These are phyloP conservation scores for Tuber calosporum DNA, from an alignment of 495 filamentous ascomycete genomes.

Conservation along the genomic window DNA sequence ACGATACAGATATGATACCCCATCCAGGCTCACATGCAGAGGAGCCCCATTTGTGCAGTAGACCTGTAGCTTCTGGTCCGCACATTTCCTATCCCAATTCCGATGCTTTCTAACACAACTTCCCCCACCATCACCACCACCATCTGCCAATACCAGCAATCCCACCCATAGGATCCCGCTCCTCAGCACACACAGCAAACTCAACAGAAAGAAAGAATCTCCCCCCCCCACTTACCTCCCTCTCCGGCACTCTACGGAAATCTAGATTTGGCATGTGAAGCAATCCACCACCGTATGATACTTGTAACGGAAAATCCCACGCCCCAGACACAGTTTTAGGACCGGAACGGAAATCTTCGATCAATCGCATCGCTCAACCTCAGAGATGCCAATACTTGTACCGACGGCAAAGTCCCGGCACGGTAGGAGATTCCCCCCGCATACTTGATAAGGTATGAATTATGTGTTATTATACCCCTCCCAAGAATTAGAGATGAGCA, in stretches of 20 bases:
- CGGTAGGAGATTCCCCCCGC: not conserved
- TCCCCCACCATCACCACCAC: too few relatives aligned
- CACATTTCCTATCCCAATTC: too few relatives aligned
- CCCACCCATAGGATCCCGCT: not conserved
- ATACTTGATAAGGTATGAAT: not conserved
- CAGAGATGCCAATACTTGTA: not conserved
- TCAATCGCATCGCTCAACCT: not conserved
- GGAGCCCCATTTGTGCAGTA: too few relatives aligned
- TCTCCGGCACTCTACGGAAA: too few relatives aligned
- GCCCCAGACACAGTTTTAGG: not conserved
- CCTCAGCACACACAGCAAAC: not conserved
- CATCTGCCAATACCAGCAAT: not conserved
- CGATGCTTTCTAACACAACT: too few relatives aligned
- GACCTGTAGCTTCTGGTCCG: too few relatives aligned
- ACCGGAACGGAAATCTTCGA: too few relatives aligned
- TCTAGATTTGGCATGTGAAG: not conserved
- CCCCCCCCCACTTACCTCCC: not conserved
- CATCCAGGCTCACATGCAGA: too few relatives aligned
- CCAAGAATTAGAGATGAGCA: not conserved
- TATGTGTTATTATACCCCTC: not conserved
- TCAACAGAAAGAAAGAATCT: not conserved
- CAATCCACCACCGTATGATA: too few relatives aligned
- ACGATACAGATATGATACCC: too few relatives aligned
- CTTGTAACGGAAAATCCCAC: not conserved
- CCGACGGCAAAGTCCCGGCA: not conserved